Percentiles rank a stretch among this genome's conserved stretches.
Evolutionary conservation across 2,329 filamentous ascomycete genomes (phyloP).

Genomic region (Blastomyces gilchristii): DNA sequence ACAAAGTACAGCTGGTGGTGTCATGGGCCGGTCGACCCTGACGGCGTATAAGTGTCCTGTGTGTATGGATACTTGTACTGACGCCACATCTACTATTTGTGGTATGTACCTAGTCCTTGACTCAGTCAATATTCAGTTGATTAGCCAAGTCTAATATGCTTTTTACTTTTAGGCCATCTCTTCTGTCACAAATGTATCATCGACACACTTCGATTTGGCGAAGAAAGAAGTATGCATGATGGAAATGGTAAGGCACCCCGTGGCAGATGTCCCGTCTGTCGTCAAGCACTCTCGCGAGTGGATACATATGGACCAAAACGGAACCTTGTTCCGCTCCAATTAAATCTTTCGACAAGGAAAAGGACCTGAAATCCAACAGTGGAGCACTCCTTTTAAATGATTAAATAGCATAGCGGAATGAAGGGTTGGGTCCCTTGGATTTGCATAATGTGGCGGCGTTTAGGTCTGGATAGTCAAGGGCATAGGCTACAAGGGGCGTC

Average conservation of each 20-base stretch:
- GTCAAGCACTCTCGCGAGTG: conserved; percentile 31
- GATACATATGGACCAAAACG: conserved; percentile 28
- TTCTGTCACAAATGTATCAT: conserved; percentile 56
- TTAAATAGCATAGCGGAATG: background rate
- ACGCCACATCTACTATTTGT: conserved; percentile 51
- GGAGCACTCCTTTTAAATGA: background rate
- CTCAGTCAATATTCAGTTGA: background rate
- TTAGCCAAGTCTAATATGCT: background rate
- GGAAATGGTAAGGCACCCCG: conserved; percentile 23
- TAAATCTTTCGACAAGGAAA: conserved; percentile 29
- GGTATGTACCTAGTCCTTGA: conserved; percentile 36
- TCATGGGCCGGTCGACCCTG: conserved; percentile 29
- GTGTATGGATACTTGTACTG: conserved; percentile 52
- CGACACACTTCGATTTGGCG: conserved; percentile 48
- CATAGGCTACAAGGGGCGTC: background rate
- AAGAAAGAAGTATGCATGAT: conserved; percentile 38
- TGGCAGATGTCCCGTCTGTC: conserved; percentile 38
- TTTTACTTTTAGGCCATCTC: conserved; percentile 42
- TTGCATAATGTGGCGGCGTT: conserved; percentile 5
- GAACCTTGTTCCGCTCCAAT: conserved; percentile 30
- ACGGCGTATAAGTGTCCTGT: conserved; percentile 50
- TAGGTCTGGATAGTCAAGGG: background rate
- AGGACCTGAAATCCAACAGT: conserved; percentile 7
- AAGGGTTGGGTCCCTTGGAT: background rate
- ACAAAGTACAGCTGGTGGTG: conserved; percentile 24